These are phyloP conservation scores for Paxillus ammoniavirescens DNA, from an alignment of 768 basidiomycete genomes.

Conservation along the genomic window DNA sequence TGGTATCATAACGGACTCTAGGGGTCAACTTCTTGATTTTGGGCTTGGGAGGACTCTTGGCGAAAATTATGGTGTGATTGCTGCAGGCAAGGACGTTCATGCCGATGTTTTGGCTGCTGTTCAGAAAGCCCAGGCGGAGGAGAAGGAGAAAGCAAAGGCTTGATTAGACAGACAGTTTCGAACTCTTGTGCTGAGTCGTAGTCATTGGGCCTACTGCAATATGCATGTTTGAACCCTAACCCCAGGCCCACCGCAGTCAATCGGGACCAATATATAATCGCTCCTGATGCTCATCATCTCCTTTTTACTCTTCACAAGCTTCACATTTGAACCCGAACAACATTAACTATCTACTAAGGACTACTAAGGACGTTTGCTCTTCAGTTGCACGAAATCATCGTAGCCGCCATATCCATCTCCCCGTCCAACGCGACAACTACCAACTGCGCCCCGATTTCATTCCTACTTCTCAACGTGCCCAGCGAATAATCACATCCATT, in stretches of 20 bases:
- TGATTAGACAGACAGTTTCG: neutral
- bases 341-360: too few relatives aligned
- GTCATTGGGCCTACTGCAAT: too few relatives aligned
- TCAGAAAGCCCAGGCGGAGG: conserved; percentile 48
- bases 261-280: too few relatives aligned
- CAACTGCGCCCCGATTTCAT: too few relatives aligned
- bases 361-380: too few relatives aligned
- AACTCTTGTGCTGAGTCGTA: neutral
- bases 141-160: conserved; percentile 10
- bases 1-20: conserved; percentile 82
- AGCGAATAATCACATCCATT: neutral
- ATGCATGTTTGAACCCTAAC: neutral
- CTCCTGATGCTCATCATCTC: too few relatives aligned
- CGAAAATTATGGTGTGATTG: conserved; percentile 86
- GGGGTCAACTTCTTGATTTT: conserved; percentile 79
- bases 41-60: conserved; percentile 82
- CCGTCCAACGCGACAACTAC: too few relatives aligned
- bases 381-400: too few relatives aligned
- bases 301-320: too few relatives aligned
- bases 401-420: too few relatives aligned
- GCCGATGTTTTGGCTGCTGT: conserved; percentile 70
- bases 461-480: neutral
- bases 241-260: too few relatives aligned
- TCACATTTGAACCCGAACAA: too few relatives aligned
- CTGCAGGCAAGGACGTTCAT: conserved; percentile 73